These are phyloP conservation scores for Sugiyamaella paludigena DNA, from an alignment of 1,139 yeast species.

Conservation along the genomic window DNA sequence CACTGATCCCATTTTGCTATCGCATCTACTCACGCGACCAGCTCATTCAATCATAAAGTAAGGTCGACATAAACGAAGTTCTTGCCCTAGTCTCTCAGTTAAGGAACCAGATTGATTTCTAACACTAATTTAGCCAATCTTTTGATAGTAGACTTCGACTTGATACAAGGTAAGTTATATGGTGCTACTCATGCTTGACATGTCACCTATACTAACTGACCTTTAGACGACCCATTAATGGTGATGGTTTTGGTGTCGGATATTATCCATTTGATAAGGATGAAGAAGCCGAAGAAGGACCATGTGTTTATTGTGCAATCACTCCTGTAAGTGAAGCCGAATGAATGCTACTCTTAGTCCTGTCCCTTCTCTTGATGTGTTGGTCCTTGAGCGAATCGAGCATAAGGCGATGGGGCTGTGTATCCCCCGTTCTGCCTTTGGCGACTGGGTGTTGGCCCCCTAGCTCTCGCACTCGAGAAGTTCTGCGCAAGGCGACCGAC, in stretches of 20 bases:
- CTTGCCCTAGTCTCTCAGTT: background rate
- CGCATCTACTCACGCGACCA: constrained; percentile 86
- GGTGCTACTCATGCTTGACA: no score
- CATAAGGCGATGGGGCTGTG: no score
- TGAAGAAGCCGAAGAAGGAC: constrained; percentile 54
- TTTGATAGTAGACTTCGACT: constrained; percentile 85
- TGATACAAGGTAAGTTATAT: constrained; percentile 52
- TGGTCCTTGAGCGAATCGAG: no score
- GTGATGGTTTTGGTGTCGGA: constrained; percentile 98
- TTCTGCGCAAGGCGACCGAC: no score
- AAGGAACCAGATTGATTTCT: background rate
- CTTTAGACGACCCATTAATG: constrained; percentile 80
- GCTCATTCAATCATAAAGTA: constrained; percentile 92
- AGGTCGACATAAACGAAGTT: constrained; percentile 16
- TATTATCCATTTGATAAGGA: constrained; percentile 61
- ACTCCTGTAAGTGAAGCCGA: constrained; percentile 49
- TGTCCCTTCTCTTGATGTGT: no score
- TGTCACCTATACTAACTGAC: background rate
- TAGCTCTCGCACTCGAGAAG: no score
- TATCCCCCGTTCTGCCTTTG: no score
- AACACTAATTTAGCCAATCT: constrained; percentile 54
- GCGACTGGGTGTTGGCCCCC: no score
- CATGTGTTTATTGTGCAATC: constrained; percentile 86
- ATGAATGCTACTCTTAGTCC: no score
- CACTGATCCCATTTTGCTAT: constrained; percentile 76